phyloP scores from a whole-genome alignment of 371 early-diverging fungal genomes.

The Syncephalis plumigaleata region DNA sequence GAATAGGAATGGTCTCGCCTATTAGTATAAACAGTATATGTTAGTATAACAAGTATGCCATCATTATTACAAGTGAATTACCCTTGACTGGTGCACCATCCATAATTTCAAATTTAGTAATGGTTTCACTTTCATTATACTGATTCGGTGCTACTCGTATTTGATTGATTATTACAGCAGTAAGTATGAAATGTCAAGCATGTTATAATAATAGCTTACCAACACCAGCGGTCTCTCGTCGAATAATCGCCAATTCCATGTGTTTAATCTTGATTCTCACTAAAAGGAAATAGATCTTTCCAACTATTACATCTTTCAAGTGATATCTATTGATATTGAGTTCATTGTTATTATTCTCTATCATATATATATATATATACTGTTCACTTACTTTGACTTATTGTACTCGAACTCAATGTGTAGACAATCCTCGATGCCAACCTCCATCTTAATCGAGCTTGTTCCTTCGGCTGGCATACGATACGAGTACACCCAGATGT shows the following conservation, averaged over 20 bases:
- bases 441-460: constrained; percentile 84
- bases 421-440: constrained; percentile 83
- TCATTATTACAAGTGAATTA: background rate
- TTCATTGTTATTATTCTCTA: constrained; percentile 56
- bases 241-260: constrained; percentile 95
- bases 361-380: constrained; percentile 50
- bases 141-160: constrained; percentile 62
- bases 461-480: constrained; percentile 63
- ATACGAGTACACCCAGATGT: constrained; percentile 81
- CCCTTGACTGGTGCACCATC: constrained; percentile 94
- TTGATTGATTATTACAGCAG: background rate
- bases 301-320: constrained; percentile 94
- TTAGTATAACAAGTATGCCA: background rate
- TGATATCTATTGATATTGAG: constrained; percentile 38
- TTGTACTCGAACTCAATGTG: constrained; percentile 89
- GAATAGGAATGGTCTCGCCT: constrained; percentile 94
- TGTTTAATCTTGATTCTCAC: constrained; percentile 98
- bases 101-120: constrained; percentile 98
- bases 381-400: constrained; percentile 19
- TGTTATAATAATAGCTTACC: constrained; percentile 1
- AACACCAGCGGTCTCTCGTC: constrained; percentile 92
- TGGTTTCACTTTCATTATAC: constrained; percentile 94
- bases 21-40: background rate
- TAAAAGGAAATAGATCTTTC: constrained; percentile 93
- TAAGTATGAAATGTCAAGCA: background rate